A percentile compares a stretch with the other conserved stretches of the same genome.
phyloP scores from a whole-genome alignment of 108 stramenopile genomes.

The Cylindrotheca fusiformis region DNA sequence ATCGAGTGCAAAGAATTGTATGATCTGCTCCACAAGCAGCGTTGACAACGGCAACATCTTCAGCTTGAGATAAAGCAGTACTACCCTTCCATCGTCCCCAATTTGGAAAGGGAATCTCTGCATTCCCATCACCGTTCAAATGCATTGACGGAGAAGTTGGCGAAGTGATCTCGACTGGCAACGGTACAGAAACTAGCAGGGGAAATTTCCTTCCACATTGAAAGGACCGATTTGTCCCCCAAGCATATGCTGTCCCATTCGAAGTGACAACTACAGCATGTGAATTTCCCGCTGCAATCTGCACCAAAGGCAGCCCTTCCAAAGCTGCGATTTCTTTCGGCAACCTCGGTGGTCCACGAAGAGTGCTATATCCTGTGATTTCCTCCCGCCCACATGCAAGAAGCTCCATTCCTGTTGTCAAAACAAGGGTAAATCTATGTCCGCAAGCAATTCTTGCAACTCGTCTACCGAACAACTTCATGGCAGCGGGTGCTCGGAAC shows the following conservation, averaged over 20 bases:
- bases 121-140: too few relatives aligned
- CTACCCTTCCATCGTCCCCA: conserved; percentile 36
- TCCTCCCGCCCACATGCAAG: conserved; percentile 47
- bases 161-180: conserved; percentile 49
- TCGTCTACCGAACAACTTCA: conserved; percentile 38
- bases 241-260: conserved; percentile 65
- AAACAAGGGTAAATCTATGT: conserved; percentile 52
- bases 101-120: conserved; percentile 37
- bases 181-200: conserved; percentile 36
- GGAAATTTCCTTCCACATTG: conserved; percentile 70
- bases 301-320: conserved; percentile 58
- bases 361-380: conserved; percentile 39
- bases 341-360: conserved; percentile 19
- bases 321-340: conserved; percentile 47
- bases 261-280: conserved; percentile 77
- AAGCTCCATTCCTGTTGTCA: conserved; percentile 66
- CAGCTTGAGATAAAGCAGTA: conserved; percentile 34
- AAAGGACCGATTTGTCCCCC: conserved; percentile 59
- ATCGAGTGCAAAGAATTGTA: conserved; percentile 55
- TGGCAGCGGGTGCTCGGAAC: conserved; percentile 21
- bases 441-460: conserved; percentile 62
- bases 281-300: conserved; percentile 52
- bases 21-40: conserved; percentile 66
- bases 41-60: conserved; percentile 58
- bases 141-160: conserved; percentile 18